Evolutionary conservation across 1,139 yeast species (phyloP).

Genomic region (Blastobotrys aristatus): DNA sequence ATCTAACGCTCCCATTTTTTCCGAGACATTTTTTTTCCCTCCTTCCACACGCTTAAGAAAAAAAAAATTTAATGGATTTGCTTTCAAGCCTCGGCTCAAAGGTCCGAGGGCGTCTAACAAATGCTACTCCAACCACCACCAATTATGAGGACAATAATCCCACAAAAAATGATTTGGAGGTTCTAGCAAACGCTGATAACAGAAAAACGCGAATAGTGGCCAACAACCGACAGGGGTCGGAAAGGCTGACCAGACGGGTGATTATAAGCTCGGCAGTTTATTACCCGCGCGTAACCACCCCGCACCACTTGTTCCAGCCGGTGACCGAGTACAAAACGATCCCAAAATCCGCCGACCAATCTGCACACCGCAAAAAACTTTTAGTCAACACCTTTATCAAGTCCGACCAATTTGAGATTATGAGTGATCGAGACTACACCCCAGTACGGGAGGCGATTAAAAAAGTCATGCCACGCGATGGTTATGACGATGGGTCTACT

Average conservation of each 20-base stretch:
- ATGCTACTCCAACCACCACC: too few relatives aligned
- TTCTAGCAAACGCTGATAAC: not conserved
- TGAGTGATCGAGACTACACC: constrained; percentile 47
- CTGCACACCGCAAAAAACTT: not conserved
- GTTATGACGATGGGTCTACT: constrained; percentile 62
- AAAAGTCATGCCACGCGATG: constrained; percentile 63
- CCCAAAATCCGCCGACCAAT: not conserved
- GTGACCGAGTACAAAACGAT: constrained; percentile 3
- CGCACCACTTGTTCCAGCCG: constrained; percentile 8
- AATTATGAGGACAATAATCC: too few relatives aligned
- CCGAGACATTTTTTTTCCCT: not conserved
- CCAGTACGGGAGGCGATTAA: constrained; percentile 78
- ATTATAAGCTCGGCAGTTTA: constrained; percentile 1
- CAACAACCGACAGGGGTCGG: not conserved
- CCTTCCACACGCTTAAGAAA: not conserved
- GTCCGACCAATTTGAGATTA: not conserved
- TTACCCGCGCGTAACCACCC: constrained; percentile 8
- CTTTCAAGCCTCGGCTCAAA: not conserved
- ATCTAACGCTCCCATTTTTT: too few relatives aligned
- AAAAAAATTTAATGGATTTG: not conserved
- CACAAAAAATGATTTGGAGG: too few relatives aligned
- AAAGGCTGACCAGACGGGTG: constrained; percentile 1
- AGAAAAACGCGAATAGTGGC: not conserved
- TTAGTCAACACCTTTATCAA: constrained; percentile 4
- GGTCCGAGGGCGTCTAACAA: too few relatives aligned